These are phyloP conservation scores for Dalechampia spathulata DNA, from an alignment of 441 rosid species.

Conservation along the genomic window DNA sequence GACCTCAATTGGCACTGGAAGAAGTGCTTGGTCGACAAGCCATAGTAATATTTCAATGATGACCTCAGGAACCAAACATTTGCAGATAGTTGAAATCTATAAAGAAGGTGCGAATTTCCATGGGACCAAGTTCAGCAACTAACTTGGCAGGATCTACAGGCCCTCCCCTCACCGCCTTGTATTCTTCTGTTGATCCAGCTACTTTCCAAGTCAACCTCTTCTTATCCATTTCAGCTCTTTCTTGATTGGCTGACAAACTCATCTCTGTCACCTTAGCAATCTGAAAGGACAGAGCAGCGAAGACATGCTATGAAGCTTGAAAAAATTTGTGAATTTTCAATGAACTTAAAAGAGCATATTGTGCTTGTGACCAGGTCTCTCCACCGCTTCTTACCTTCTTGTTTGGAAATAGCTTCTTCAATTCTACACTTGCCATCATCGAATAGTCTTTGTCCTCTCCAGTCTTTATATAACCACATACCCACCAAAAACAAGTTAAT, in stretches of 20 bases:
- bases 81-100: slow-evolving; percentile 11
- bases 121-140: slow-evolving; percentile 72
- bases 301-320: neutral
- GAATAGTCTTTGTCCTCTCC: slow-evolving; percentile 83
- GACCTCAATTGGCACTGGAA: no score
- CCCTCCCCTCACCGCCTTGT: slow-evolving; percentile 45
- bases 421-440: slow-evolving; percentile 57
- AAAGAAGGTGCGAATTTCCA: slow-evolving; percentile 77
- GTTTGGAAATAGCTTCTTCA: slow-evolving; percentile 55
- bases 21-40: neutral
- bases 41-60: neutral
- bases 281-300: neutral
- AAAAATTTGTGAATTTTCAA: neutral
- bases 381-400: slow-evolving; percentile 36
- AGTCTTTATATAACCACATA: slow-evolving; percentile 36
- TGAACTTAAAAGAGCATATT: neutral
- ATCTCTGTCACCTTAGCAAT: slow-evolving; percentile 44
- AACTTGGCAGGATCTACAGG: slow-evolving; percentile 42
- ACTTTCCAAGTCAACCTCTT: slow-evolving; percentile 77
- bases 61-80: slow-evolving; percentile 15
- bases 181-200: slow-evolving; percentile 33
- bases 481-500: slow-evolving; percentile 9
- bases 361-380: neutral
- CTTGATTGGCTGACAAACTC: slow-evolving; percentile 82
- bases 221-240: slow-evolving; percentile 59